These are phyloP conservation scores for Brassica balearica DNA, from an alignment of 441 rosid species.

Conservation along the genomic window DNA sequence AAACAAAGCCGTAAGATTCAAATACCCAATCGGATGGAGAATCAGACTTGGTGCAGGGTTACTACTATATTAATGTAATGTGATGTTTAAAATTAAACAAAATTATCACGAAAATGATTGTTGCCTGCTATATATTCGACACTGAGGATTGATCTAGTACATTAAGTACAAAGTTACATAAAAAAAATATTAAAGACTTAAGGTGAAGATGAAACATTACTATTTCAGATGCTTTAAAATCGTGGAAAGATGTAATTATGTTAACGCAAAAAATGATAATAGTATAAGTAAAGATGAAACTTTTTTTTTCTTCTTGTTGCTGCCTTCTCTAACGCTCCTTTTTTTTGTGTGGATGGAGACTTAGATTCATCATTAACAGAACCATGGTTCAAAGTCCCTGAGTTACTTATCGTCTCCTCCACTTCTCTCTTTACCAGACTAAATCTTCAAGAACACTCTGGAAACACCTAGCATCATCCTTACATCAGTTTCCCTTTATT, in stretches of 20 bases:
- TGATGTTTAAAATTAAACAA: too few relatives aligned
- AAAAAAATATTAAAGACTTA: background rate
- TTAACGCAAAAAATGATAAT: background rate
- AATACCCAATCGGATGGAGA: too few relatives aligned
- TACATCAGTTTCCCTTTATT: slow-evolving; percentile 45
- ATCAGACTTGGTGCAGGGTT: too few relatives aligned
- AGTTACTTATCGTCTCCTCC: slow-evolving; percentile 62
- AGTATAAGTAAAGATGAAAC: background rate
- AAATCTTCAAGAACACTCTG: slow-evolving; percentile 61
- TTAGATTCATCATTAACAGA: slow-evolving; percentile 59
- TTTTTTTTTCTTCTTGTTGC: background rate
- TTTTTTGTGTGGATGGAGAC: slow-evolving; percentile 50
- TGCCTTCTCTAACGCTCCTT: slow-evolving; percentile 51
- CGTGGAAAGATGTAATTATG: background rate
- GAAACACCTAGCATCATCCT: slow-evolving; percentile 65
- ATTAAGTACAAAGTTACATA: background rate
- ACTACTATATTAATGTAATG: too few relatives aligned
- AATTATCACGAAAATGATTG: too few relatives aligned
- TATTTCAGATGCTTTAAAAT: background rate
- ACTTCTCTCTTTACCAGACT: slow-evolving; percentile 60
- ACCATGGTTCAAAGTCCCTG: slow-evolving; percentile 70
- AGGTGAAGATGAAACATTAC: background rate
- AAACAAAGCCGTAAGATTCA: too few relatives aligned
- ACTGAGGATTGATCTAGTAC: background rate
- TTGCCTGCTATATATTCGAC: background rate